Base-by-base conservation (phyloP, 2,329 filamentous ascomycete genomes). In the Microdochium nivale region DNA sequence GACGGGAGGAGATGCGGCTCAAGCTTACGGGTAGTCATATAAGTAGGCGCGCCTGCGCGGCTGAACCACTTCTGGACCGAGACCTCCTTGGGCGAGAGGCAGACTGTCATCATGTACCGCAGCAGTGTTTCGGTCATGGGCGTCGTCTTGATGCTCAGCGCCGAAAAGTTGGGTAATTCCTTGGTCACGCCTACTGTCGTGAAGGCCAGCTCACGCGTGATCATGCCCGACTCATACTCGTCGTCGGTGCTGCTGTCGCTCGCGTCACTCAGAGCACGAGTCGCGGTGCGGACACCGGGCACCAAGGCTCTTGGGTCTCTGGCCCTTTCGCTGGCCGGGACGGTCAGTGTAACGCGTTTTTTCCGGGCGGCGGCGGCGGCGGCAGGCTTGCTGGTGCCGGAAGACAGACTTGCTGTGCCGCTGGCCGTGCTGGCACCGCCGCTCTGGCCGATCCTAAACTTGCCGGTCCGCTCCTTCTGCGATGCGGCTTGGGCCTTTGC, bases 51-150 rank as follows among this genome's bases (percentile, higher is more conserved):
- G n/a, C 62, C 62, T 24, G 58, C 54, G 23, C 61, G 59, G 37
- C 64, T 58, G 30, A 65, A 65, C 63, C 63, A 66, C 49, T 62
- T 65, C 54, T 65, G 60, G 4, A 66, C 57, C 33, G 60, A 53
- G 13, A 57, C 56, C 52, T 65, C 62, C n/a, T 58, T 57, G 9
- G 63, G 62, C 49, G 62, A 65, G 47, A 66, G 55, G 49, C 64
- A 66, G 37, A 66, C 62, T 21, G 62, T 64, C 54, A 65, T 61
- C 49, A 64, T 65, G 51, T 65, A 65, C 51, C 64, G 63, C 43
- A 66, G 54, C 51, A 66, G 40, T 49, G 53, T 63, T 49, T 66
- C 63, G 13, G 64, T 66, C 50, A 65, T 51, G 2, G 64, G 62
- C 1, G 64, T 66, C 35, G 64, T 65, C 51, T 65, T 60, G 49